Conservation (phyloP, 2,329 filamentous ascomycete genomes). For the Ophiosphaerella narmari region DNA sequence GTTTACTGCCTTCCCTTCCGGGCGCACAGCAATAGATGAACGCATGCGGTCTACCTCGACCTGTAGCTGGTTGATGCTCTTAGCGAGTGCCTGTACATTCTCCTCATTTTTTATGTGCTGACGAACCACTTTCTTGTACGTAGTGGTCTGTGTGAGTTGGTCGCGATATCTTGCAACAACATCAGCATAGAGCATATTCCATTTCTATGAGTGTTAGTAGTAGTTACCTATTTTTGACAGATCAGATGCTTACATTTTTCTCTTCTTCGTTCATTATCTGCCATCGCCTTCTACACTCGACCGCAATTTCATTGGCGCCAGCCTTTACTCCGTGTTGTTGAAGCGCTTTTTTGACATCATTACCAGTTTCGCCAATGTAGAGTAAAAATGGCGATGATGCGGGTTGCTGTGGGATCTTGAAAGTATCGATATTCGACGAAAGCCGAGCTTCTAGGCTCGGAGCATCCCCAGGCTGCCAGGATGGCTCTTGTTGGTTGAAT, state of each 20-base stretch:
- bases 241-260: constrained; percentile 34
- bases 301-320: constrained; percentile 47
- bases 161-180: constrained; percentile 47
- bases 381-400: constrained; percentile 48
- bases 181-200: constrained; percentile 48
- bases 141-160: constrained; percentile 42
- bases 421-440: constrained; percentile 32
- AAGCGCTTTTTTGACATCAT: constrained; percentile 46
- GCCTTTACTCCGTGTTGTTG: constrained; percentile 43
- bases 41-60: constrained; percentile 47
- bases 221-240: background rate
- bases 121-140: constrained; percentile 43
- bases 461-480: constrained; percentile 17
- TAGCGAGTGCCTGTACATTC: constrained; percentile 46
- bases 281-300: constrained; percentile 48
- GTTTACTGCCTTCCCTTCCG: constrained; percentile 22
- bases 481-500: constrained; percentile 28
- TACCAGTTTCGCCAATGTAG: constrained; percentile 47
- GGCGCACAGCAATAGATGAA: constrained; percentile 34
- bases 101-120: constrained; percentile 46
- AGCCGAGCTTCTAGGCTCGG: constrained; percentile 16
- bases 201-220: constrained; percentile 40
- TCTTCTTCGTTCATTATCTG: constrained; percentile 46
- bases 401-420: constrained; percentile 45
- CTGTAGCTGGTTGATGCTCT: constrained; percentile 48